Base-by-base conservation (phyloP, 139 green algal species). In the Microglena sp. region DNA sequence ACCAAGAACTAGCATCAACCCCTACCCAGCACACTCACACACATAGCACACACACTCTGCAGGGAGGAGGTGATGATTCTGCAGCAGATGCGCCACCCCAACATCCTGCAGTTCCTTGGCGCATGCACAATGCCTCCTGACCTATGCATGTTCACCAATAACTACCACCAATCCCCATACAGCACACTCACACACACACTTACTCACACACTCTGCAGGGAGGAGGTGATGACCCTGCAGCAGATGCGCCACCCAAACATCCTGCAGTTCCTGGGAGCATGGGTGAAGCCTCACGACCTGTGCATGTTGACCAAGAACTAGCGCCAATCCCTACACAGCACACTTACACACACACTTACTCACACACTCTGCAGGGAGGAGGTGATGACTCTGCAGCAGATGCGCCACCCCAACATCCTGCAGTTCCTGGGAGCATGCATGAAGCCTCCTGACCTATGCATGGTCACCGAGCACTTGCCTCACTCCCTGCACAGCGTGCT, bases 401-500 rank as follows among this genome's bases (percentile, higher is more conserved):
- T 90, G 56, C 70, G 77, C 29, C 83, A 90, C 74, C 83, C 81
- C 28, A 82, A 90, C 63, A 60, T 90, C 5, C 45, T 85, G 28
- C 82, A 84, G 69, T 83, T 87, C 64, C 73, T 86, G 26, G 83
- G 81, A 11, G 83, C 73, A 2, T 83, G 68, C 66, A 78, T 77
- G 60, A 74, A 71, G 55, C 68, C 69, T 2, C 78, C 78, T 15
- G 69, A 84, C 64, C 67, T 88, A 33, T 75, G 60, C 70, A 80
- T 89, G 69, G 81, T 89, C 0, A 82, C 75, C 5, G 83, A 89
- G 77, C 67, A 85, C 68, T 59, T 89, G 59, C 81, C 78, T 1
- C 68, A 81, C 66, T 78, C 55, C 34, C 73, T 89, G 29, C 68
- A 82, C 68, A 36, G 56, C 18, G 73, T 89, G 18, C 60, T 89